Base-by-base conservation (phyloP, 1,284 basidiomycete species). In the Sparassis latifolia region DNA sequence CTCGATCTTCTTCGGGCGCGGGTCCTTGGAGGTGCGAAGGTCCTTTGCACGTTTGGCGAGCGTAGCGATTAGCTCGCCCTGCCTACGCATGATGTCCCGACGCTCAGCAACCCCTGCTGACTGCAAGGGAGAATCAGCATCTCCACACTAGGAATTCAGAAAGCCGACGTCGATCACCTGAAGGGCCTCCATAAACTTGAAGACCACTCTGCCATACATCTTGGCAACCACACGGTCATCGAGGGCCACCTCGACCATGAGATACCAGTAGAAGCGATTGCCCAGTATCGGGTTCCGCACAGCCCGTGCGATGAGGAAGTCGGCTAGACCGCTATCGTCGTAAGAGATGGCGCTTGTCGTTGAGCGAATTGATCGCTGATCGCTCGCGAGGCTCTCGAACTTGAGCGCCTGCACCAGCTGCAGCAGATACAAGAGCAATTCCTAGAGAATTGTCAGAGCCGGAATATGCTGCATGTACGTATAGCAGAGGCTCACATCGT, bases 321-420 rank as follows among this genome's bases (percentile, higher is more conserved):
- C 92, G 0, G 92, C 86, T 1, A 97, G 73, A 1, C 89, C 89
- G 61, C 86, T 90, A 57, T 92, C 89, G 42, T 90, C 86, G 51
- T 89, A 86, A 0, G 86, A 89, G 52, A 86, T 81, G 0, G 82
- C 85, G 51, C 75, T 86, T 12, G 81, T 76, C n/a, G 78, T 74
- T 10, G 84, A 78, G 53, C 86, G 71, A 44, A 82, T 76, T 5
- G 80, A 83, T 47, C 79, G 74, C 58, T 86, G 81, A 52, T 89
- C 86, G 48, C 78, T 84, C 2, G 84, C 85, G 1, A 80, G 74
- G 58, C 79, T 89, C 63, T 97, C 94, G 56, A 97, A 97, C 65
- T 97, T 97, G 59, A 99, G 82, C 0, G 96, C 94, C 70, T 99
- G 97, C 0, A 99, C 96, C 2, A 99, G 81, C 69, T 99, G 97